Evolutionary conservation across 352 stramenopile species (phyloP).

Genomic region (Globisporangium echinulatum): DNA sequence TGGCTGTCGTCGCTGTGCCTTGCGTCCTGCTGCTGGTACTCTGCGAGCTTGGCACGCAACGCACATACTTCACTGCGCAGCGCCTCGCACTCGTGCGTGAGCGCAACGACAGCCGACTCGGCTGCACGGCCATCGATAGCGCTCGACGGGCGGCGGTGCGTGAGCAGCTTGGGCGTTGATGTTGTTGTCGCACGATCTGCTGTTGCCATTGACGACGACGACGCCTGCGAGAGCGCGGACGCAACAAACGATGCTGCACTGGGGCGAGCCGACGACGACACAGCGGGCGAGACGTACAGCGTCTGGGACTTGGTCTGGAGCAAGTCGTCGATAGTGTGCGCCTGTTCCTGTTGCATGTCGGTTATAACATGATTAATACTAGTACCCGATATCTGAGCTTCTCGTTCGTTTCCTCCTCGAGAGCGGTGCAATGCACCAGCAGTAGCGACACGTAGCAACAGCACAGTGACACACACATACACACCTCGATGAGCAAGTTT

Average conservation of each 20-base stretch:
- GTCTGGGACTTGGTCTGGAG: constrained; percentile 34
- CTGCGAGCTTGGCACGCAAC: constrained; percentile 14
- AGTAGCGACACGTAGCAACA: no score
- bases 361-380: neutral
- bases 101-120: constrained; percentile 11
- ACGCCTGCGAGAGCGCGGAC: constrained; percentile 1
- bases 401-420: no score
- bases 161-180: no score
- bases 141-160: neutral
- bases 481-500: constrained; percentile 70
- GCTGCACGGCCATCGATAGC: constrained; percentile 1
- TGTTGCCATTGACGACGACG: neutral
- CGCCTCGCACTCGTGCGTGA: constrained; percentile 24
- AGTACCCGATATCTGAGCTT: no score
- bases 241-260: constrained; percentile 2
- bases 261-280: constrained; percentile 13
- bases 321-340: constrained; percentile 71
- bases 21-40: constrained; percentile 16
- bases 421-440: no score
- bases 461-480: neutral
- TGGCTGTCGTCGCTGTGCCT: constrained; percentile 28
- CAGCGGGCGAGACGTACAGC: constrained; percentile 26
- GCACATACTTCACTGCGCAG: constrained; percentile 20
- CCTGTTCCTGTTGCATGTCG: constrained; percentile 39
- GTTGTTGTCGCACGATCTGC: no score